A percentile compares a stretch with the other conserved stretches of the same genome.
Evolutionary conservation across 2,329 filamentous ascomycete species (phyloP).

Genomic region (Colletotrichum cereale): DNA sequence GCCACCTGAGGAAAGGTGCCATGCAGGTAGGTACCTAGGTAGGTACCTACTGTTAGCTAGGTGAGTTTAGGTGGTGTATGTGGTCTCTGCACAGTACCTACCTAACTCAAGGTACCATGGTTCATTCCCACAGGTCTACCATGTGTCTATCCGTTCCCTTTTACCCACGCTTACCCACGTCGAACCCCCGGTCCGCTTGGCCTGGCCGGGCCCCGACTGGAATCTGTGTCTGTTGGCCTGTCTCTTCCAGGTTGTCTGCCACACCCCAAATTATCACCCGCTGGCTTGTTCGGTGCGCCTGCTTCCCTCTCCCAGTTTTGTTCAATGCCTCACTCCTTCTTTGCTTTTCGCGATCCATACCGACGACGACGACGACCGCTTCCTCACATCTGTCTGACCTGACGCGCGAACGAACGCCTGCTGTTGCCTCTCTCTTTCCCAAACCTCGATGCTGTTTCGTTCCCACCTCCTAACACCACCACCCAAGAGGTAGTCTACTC

Average conservation of each 20-base stretch:
- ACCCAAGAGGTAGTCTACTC: conserved; percentile 25
- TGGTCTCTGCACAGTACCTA: too few species aligned
- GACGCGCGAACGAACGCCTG: conserved; percentile 25
- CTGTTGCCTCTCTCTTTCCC: conserved; percentile 21
- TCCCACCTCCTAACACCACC: conserved; percentile 32
- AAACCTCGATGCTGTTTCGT: conserved; percentile 35
- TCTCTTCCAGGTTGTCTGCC: conserved; percentile 41
- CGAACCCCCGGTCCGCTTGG: conserved; percentile 33
- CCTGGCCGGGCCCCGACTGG: conserved; percentile 37
- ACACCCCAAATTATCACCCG: conserved; percentile 37
- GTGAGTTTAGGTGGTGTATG: too few species aligned
- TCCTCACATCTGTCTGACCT: conserved; percentile 4
- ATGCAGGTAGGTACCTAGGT: not conserved
- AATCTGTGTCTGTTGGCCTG: conserved; percentile 46
- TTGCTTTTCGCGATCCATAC: conserved; percentile 37
- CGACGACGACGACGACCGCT: conserved; percentile 27
- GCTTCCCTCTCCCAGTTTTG: conserved; percentile 31
- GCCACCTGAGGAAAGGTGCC: not conserved
- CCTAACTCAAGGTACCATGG: not conserved
- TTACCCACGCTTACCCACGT: conserved; percentile 27
- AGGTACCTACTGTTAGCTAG: too few species aligned
- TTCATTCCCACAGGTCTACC: conserved; percentile 27
- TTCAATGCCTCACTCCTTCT: conserved; percentile 32
- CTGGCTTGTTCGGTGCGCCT: conserved; percentile 24
- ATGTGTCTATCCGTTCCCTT: conserved; percentile 15